A percentile compares a stretch with the other conserved stretches of the same genome.
These are phyloP conservation scores for Boletus rubescentipes DNA, from an alignment of 768 basidiomycete species.

Conservation along the genomic window DNA sequence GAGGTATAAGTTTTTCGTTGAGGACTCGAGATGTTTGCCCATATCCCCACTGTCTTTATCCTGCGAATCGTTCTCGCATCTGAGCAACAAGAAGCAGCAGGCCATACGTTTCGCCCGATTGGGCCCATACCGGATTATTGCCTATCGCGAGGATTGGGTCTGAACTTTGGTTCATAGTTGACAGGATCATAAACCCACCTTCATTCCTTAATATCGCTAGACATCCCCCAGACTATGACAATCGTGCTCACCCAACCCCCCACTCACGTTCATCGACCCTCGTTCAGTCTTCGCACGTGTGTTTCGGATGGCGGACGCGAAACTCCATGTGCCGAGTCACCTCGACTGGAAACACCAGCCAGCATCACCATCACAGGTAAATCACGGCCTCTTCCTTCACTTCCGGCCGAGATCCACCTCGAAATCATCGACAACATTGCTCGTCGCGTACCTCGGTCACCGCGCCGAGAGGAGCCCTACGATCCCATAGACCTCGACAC, in stretches of 20 bases:
- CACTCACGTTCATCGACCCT: conserved; percentile 4
- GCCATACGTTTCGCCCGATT: not conserved
- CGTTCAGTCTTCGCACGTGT: not conserved
- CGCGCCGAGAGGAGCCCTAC: conserved; percentile 10
- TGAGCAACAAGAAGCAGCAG: not conserved
- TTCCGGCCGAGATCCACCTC: conserved; percentile 33
- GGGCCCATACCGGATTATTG: not conserved
- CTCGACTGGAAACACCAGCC: not conserved
- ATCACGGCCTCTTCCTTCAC: conserved; percentile 14
- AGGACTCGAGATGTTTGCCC: not conserved
- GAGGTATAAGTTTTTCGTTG: not conserved
- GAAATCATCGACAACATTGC: conserved; percentile 29
- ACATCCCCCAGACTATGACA: conserved; percentile 10
- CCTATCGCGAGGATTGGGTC: conserved; percentile 2
- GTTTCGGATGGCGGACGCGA: not conserved
- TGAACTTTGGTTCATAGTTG: not conserved
- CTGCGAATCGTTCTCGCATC: conserved; percentile 4
- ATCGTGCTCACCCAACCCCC: conserved; percentile 7
- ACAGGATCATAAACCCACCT: conserved; percentile 14
- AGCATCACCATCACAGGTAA: conserved; percentile 1
- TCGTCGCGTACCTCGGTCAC: conserved; percentile 10
- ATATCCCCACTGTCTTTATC: conserved; percentile 2
- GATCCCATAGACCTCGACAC: conserved; percentile 18
- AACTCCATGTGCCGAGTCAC: not conserved
- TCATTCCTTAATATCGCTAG: not conserved